Percentiles rank a stretch among this genome's conserved stretches.
Conservation (phyloP, 352 stramenopile species). For the Phytophthora syringae region DNA sequence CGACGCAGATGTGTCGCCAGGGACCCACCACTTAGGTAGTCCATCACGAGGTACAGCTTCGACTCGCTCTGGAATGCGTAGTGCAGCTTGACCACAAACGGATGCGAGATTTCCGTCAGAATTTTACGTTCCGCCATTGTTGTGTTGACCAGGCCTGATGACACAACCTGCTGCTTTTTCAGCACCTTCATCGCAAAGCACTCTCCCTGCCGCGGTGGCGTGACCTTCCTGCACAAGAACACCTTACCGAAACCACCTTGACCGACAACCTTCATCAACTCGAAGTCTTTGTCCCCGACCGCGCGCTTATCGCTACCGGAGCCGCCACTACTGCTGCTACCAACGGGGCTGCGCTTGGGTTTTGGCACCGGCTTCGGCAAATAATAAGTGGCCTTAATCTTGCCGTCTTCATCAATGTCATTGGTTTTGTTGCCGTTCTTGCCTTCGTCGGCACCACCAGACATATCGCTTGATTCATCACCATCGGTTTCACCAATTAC, state of each 20-base stretch:
- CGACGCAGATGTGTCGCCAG: slow-evolving; percentile 91
- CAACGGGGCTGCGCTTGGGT: slow-evolving; percentile 29
- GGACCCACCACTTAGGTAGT: slow-evolving; percentile 92
- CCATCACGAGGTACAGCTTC: slow-evolving; percentile 94
- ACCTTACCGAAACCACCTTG: slow-evolving; percentile 98
- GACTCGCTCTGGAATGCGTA: slow-evolving; percentile 95
- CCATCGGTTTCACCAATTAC: slow-evolving; percentile 85
- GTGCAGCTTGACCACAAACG: slow-evolving; percentile 95
- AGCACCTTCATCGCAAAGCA: slow-evolving; percentile 99
- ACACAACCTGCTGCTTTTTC: slow-evolving; percentile 93
- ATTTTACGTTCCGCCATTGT: slow-evolving; percentile 94
- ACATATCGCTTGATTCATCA: slow-evolving; percentile 77
- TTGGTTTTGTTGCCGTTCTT: slow-evolving; percentile 43
- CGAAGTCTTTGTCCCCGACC: slow-evolving; percentile 93
- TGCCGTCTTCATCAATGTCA: slow-evolving; percentile 42
- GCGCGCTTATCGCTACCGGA: slow-evolving; percentile 38
- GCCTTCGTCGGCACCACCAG: slow-evolving; percentile 61
- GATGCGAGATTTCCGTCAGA: slow-evolving; percentile 92
- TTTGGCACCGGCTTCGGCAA: slow-evolving; percentile 77
- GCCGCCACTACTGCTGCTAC: slow-evolving; percentile 18
- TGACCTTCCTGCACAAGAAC: slow-evolving; percentile 97
- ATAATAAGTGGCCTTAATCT: slow-evolving; percentile 81
- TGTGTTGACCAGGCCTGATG: slow-evolving; percentile 92
- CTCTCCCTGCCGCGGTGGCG: slow-evolving; percentile 84
- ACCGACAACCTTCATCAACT: slow-evolving; percentile 97